These are phyloP conservation scores for Lactarius akahatsu DNA, from an alignment of 768 basidiomycete species.

Conservation along the genomic window DNA sequence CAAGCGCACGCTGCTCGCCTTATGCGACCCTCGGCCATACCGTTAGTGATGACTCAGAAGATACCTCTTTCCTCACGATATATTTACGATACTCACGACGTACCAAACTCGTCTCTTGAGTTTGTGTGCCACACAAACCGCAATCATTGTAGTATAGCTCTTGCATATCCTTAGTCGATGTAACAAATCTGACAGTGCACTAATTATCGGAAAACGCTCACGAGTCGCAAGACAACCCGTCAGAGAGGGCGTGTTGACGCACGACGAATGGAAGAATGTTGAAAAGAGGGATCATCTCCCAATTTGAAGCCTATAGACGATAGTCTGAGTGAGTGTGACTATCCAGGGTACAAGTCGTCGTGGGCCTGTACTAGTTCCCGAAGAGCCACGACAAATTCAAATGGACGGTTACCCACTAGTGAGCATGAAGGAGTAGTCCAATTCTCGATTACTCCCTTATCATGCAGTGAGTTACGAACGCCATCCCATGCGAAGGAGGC, in stretches of 20 bases:
- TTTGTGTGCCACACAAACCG: not conserved
- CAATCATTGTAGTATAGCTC: not conserved
- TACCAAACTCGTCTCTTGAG: not conserved
- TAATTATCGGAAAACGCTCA: not conserved
- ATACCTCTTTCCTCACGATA: not conserved
- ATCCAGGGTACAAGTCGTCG: too few relatives aligned
- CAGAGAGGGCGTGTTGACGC: not conserved
- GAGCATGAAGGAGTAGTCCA: too few relatives aligned
- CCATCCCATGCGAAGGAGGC: too few relatives aligned
- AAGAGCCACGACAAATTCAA: not conserved
- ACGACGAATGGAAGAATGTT: not conserved
- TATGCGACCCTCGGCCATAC: too few relatives aligned
- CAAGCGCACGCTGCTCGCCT: not conserved
- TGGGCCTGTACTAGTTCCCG: not conserved
- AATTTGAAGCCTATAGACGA: not conserved
- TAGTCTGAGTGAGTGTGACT: not conserved
- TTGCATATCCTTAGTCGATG: not conserved
- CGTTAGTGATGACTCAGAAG: not conserved
- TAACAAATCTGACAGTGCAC: not conserved
- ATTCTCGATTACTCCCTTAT: too few relatives aligned
- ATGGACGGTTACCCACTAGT: too few relatives aligned
- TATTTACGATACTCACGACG: not conserved
- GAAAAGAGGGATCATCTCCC: not conserved
- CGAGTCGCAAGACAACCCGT: not conserved
- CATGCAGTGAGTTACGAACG: too few relatives aligned